phyloP scores from a whole-genome alignment of 1,284 basidiomycete genomes.

The Mycena sp. region DNA sequence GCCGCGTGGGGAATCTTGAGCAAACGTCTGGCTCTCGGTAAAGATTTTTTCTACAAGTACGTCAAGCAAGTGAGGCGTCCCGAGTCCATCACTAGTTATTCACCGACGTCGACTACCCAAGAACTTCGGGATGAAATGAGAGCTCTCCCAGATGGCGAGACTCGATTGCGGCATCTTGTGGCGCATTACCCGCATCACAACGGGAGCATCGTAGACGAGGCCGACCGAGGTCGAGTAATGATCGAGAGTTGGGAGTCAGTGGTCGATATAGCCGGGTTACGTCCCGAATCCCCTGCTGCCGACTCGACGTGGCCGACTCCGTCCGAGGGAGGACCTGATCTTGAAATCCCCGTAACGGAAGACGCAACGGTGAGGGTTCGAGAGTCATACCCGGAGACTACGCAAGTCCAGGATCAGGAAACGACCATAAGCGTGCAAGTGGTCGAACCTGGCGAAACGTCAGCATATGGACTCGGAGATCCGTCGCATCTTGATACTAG shows the following conservation, averaged over 20 bases:
- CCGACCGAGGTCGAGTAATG: neutral
- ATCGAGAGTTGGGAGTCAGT: neutral
- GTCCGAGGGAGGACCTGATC: too few species aligned
- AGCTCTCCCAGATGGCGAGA: neutral
- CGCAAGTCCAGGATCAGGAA: too few species aligned
- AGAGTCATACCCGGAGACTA: too few species aligned
- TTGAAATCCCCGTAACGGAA: too few species aligned
- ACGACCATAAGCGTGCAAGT: too few species aligned
- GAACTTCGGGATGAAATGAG: neutral
- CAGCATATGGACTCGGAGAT: too few species aligned
- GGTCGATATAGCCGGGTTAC: neutral
- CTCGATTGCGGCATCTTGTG: neutral
- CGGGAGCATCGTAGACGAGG: neutral
- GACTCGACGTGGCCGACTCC: too few species aligned
- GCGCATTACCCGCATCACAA: conserved; percentile 16
- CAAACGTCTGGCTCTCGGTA: neutral
- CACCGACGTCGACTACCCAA: neutral
- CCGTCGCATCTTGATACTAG: too few species aligned
- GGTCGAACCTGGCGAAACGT: too few species aligned
- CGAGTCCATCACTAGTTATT: neutral
- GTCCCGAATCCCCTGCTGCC: neutral
- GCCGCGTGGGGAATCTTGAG: conserved; percentile 2
- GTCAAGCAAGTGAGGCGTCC: neutral
- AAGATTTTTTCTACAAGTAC: conserved; percentile 1
- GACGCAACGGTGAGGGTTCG: too few species aligned